Conservation (phyloP, 164 flowering plant genomes). For the Magnolia sinica region DNA sequence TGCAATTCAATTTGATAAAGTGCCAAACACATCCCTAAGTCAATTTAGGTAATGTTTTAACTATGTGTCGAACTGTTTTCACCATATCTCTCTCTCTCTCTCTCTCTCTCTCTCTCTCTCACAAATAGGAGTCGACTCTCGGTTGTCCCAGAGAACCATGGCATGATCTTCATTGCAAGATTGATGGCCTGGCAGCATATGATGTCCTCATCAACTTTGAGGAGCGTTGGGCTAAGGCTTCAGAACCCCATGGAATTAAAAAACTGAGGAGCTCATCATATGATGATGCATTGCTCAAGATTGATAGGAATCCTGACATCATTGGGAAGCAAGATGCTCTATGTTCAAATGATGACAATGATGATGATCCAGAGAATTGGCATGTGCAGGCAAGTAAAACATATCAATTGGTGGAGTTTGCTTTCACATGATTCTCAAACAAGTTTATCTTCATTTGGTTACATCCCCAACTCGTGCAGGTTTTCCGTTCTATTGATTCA, state of each 20-base stretch:
- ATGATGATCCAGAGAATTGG: slow-evolving; percentile 76
- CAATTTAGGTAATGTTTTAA: neutral
- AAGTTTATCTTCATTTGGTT: neutral
- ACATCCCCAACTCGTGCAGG: slow-evolving; percentile 31
- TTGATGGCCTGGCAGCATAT: slow-evolving; percentile 97
- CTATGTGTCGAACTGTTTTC: neutral
- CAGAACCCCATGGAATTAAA: slow-evolving; percentile 70
- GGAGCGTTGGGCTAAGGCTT: slow-evolving; percentile 81
- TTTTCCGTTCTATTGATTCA: slow-evolving; percentile 95
- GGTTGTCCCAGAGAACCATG: slow-evolving; percentile 95
- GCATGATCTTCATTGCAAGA: slow-evolving; percentile 88
- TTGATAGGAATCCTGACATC: slow-evolving; percentile 82
- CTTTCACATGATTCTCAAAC: slow-evolving; percentile 1
- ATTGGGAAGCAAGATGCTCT: slow-evolving; percentile 50
- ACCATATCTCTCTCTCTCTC: neutral
- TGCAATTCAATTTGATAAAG: no score
- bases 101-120: neutral
- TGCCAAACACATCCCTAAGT: neutral
- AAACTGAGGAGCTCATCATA: slow-evolving; percentile 45
- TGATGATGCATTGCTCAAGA: slow-evolving; percentile 77
- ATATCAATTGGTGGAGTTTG: neutral
- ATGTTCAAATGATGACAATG: slow-evolving; percentile 27
- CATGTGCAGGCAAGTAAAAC: slow-evolving; percentile 71
- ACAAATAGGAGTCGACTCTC: slow-evolving; percentile 46
- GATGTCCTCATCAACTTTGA: slow-evolving; percentile 88